Evolutionary conservation across 345 rosid genomes (phyloP).

Genomic region (Linum trigynum): DNA sequence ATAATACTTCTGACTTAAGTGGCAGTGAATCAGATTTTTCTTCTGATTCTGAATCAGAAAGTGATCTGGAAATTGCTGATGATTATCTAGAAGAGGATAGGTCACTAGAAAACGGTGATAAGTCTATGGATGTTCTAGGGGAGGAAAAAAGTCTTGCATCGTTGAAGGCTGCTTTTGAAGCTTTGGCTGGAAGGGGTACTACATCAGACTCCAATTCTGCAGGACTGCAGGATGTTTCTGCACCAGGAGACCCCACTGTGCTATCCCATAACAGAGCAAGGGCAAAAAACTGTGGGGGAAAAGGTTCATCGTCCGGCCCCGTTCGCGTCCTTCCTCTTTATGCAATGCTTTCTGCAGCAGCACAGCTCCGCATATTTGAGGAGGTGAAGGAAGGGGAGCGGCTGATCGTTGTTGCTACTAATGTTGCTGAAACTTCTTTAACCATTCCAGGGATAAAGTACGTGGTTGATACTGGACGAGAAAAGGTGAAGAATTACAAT

Average conservation of each 20-base stretch:
- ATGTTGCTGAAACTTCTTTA: constrained; percentile 92
- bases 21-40: constrained; percentile 42
- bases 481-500: constrained; percentile 71
- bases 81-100: constrained; percentile 25
- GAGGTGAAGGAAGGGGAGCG: constrained; percentile 69
- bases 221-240: constrained; percentile 8
- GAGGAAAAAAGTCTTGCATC: constrained; percentile 43
- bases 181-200: constrained; percentile 36
- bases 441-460: constrained; percentile 92
- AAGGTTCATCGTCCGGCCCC: constrained; percentile 17
- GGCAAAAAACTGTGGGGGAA: constrained; percentile 22
- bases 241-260: constrained; percentile 20
- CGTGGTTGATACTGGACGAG: constrained; percentile 92
- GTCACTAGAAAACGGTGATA: constrained; percentile 22
- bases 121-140: constrained; percentile 22
- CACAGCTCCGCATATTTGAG: constrained; percentile 74
- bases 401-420: constrained; percentile 86
- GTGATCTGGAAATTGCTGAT: constrained; percentile 47
- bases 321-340: constrained; percentile 74
- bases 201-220: constrained; percentile 18
- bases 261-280: constrained; percentile 11
- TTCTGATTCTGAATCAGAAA: constrained; percentile 47
- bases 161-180: constrained; percentile 66
- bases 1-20: constrained; percentile 28
- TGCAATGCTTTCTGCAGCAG: constrained; percentile 83